These are phyloP conservation scores for Raddia distichophylla DNA, from an alignment of 176 grass and related monocot species.

Conservation along the genomic window DNA sequence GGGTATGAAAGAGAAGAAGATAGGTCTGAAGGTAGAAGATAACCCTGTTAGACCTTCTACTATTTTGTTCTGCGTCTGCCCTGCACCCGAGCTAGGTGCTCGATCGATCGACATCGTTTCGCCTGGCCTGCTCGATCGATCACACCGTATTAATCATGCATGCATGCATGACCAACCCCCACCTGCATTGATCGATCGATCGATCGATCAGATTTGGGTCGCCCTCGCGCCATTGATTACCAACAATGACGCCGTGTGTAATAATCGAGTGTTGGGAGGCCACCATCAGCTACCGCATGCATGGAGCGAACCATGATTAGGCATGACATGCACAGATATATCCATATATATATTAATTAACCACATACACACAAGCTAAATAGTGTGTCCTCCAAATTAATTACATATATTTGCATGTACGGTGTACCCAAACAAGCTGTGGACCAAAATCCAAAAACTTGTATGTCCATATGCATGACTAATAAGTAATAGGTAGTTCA, in stretches of 20 bases:
- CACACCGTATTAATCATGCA: not conserved
- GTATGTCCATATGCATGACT: not conserved
- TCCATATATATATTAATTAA: not conserved
- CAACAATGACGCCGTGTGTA: constrained; percentile 29
- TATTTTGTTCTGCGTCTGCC: no score
- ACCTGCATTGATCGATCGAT: not conserved
- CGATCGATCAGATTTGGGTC: constrained; percentile 38
- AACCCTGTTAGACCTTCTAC: no score
- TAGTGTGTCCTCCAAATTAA: constrained; percentile 12
- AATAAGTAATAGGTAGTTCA: no score
- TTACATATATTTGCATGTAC: no score
- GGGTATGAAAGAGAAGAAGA: no score
- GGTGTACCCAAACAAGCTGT: not conserved
- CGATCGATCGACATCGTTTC: not conserved
- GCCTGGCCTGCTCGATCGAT: not conserved
- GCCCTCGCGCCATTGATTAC: constrained; percentile 24
- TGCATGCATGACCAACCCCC: not conserved
- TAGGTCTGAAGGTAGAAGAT: no score
- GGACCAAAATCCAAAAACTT: constrained; percentile 2
- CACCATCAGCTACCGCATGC: constrained; percentile 31
- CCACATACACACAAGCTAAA: not conserved
- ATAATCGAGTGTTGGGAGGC: constrained; percentile 45
- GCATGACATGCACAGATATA: not conserved
- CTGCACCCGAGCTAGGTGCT: not conserved
- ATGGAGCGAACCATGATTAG: constrained; percentile 24